Evolutionary conservation across 2,329 filamentous ascomycete genomes (phyloP).

Genomic region (Pseudogymnoascus sp.): DNA sequence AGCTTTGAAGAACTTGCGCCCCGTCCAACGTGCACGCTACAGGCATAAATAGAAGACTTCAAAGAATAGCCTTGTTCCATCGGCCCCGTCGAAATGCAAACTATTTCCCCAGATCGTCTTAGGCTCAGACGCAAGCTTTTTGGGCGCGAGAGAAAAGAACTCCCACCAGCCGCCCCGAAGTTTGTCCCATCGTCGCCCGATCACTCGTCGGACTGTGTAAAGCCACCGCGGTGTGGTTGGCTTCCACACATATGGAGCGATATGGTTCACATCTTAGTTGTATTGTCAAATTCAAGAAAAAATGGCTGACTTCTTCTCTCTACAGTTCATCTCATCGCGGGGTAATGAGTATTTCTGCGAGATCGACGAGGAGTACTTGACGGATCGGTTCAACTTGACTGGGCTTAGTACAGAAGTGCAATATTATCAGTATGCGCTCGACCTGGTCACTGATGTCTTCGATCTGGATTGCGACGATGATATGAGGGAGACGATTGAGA

Average conservation of each 20-base stretch:
- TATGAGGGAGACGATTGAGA: conserved; percentile 96
- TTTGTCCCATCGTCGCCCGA: background rate
- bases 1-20: conserved; percentile 1
- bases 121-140: no score
- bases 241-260: background rate
- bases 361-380: conserved; percentile 98
- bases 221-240: background rate
- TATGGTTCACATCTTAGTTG: background rate
- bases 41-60: background rate
- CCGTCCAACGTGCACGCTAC: background rate
- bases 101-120: background rate
- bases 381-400: conserved; percentile 95
- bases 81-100: background rate
- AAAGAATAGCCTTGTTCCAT: background rate
- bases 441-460: conserved; percentile 96
- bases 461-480: conserved; percentile 98
- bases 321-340: conserved; percentile 83
- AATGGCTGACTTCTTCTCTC: conserved; percentile 2
- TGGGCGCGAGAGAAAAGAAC: background rate
- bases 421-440: conserved; percentile 97
- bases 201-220: background rate
- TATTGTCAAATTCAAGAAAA: background rate
- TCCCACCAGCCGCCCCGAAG: background rate
- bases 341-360: conserved; percentile 99
- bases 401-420: conserved; percentile 95